A percentile compares a stretch with the other conserved stretches of the same genome.
phyloP scores from a whole-genome alignment of 345 rosid genomes.

The Boechera stricta region DNA sequence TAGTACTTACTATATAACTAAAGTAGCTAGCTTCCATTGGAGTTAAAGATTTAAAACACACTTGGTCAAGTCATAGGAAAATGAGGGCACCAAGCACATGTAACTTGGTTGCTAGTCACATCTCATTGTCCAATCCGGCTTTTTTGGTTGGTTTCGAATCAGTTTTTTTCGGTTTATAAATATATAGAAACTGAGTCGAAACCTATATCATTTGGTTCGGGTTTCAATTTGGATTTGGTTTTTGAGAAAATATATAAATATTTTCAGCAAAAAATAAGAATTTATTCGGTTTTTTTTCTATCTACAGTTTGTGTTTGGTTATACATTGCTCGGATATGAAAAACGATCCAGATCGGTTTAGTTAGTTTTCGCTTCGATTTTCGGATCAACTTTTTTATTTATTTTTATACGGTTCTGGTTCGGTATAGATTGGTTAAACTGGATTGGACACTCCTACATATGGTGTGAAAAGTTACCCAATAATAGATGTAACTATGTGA shows the following conservation, averaged over 20 bases:
- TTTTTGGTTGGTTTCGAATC: neutral
- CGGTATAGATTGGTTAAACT: conserved; percentile 8
- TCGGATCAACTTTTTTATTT: neutral
- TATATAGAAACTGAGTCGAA: neutral
- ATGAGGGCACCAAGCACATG: neutral
- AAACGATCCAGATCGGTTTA: neutral
- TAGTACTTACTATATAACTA: neutral
- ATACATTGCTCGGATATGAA: neutral
- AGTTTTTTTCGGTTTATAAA: neutral
- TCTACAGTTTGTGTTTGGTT: neutral
- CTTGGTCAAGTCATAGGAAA: neutral
- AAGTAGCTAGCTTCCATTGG: neutral
- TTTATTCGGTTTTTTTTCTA: neutral
- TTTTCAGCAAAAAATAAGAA: neutral
- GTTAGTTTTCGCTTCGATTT: neutral
- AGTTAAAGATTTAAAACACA: conserved; percentile 3
- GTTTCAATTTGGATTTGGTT: neutral
- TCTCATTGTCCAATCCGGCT: neutral
- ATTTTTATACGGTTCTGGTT: neutral
- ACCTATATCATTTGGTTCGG: neutral
- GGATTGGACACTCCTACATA: neutral
- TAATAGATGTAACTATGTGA: neutral
- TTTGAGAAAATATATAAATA: neutral
- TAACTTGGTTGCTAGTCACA: conserved; percentile 6
- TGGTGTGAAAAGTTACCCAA: conserved; percentile 7